These are phyloP conservation scores for Udeniomyces megalosporus DNA, from an alignment of 768 basidiomycete species.

Conservation along the genomic window DNA sequence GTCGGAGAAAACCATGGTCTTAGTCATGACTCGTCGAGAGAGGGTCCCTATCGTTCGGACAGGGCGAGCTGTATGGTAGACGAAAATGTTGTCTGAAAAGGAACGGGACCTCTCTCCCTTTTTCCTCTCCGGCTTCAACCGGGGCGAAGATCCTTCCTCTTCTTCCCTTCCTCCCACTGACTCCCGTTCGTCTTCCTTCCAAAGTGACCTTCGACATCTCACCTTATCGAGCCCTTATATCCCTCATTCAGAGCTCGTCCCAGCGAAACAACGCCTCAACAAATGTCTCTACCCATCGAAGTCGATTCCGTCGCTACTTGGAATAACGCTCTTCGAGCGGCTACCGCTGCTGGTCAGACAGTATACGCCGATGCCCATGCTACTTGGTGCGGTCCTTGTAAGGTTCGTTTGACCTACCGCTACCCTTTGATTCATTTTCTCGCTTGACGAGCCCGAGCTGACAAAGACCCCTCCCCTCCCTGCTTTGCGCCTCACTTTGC, in stretches of 20 bases:
- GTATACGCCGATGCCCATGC: constrained; percentile 13
- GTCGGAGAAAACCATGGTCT: too few relatives aligned
- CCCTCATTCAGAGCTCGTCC: background rate
- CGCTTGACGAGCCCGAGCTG: background rate
- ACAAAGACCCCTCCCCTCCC: background rate
- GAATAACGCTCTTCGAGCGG: background rate
- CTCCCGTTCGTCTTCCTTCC: background rate
- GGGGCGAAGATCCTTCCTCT: too few relatives aligned
- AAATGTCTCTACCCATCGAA: background rate
- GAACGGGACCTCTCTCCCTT: too few relatives aligned
- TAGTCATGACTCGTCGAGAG: too few relatives aligned
- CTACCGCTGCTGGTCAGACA: background rate
- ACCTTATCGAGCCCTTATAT: background rate
- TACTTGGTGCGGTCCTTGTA: constrained; percentile 13
- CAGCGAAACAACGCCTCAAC: too few relatives aligned
- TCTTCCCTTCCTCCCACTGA: too few relatives aligned
- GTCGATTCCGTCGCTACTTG: background rate
- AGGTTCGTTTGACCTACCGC: background rate
- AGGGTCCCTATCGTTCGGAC: too few relatives aligned
- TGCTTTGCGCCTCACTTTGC: background rate
- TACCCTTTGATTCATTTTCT: background rate
- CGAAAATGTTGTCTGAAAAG: too few relatives aligned
- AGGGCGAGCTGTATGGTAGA: too few relatives aligned
- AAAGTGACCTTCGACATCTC: too few relatives aligned
- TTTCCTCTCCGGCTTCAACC: too few relatives aligned